phyloP scores from a whole-genome alignment of 1,139 yeast genomes.

The Keqinozyma sinolaborantium region DNA sequence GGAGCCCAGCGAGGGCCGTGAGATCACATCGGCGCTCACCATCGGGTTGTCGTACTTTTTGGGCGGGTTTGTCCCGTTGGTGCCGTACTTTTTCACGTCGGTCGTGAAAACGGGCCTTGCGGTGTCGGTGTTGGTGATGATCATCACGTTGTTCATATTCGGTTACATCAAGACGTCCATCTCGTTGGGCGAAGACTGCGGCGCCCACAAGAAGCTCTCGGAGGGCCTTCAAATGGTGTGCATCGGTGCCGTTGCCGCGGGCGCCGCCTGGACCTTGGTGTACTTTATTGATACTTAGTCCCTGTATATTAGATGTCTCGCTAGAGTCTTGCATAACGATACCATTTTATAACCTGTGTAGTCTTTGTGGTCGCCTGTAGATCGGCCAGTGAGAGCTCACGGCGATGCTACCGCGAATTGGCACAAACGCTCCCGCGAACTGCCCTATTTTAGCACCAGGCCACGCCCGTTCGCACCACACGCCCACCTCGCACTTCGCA shows the following conservation, averaged over 20 bases:
- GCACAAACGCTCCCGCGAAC: too few relatives aligned
- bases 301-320: neutral
- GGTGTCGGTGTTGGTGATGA: constrained; percentile 77
- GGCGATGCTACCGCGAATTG: too few relatives aligned
- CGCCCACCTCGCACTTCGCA: too few relatives aligned
- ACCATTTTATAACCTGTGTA: neutral
- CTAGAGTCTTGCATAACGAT: neutral
- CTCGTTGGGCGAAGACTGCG: constrained; percentile 78
- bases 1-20: constrained; percentile 78
- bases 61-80: constrained; percentile 78
- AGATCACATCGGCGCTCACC: constrained; percentile 71
- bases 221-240: constrained; percentile 91
- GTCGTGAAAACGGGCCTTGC: constrained; percentile 76
- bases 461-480: too few relatives aligned
- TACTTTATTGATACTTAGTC: constrained; percentile 57
- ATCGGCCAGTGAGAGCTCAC: too few relatives aligned
- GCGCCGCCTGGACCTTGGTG: constrained; percentile 93
- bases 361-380: too few relatives aligned
- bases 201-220: constrained; percentile 53
- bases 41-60: constrained; percentile 72
- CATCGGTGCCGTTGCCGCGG: constrained; percentile 94
- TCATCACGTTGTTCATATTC: constrained; percentile 77
- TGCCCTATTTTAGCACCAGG: too few relatives aligned
- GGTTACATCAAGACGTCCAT: constrained; percentile 83
- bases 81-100: constrained; percentile 73